Base-by-base conservation (phyloP, 345 rosid genomes). In the Rhodamnia rubescens region DNA sequence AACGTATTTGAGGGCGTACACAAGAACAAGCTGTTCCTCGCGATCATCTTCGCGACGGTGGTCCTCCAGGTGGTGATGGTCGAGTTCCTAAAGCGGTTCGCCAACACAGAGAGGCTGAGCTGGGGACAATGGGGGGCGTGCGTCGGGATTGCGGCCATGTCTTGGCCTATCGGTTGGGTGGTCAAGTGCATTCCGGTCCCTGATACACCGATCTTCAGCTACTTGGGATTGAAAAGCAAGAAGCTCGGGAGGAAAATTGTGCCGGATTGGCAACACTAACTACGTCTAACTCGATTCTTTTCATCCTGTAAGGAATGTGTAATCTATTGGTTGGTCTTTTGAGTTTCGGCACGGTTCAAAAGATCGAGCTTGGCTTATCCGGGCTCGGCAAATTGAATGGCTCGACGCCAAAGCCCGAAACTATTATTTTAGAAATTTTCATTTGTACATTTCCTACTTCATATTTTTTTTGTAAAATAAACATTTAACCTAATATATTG, bases 121-220 rank as follows among this genome's bases (percentile, higher is more conserved):
- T 92, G 90, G 96, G 91, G 89, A 5, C 93, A 93, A 74, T 95
- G 97, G 97, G 93, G 94, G 21, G 83, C 85, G 5, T 95, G 98
- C 56, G 27, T 95, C 8, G 93, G 86, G 8, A 75, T 92, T 21
- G 98, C 94, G 10, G 91, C 92, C 10, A 61, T 85, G 1, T 89
- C 98, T 1, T 95, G 98, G 98, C 98, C 98, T 0, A 93, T 92
- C 51, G 96, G 94, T 18, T 93, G 92, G 92, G 40, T 84, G 14
- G 92, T 93, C 85, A 95, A 94, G 90, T 90, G 82, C 88, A 69
- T 94, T 16, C 95, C 94, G 14, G 94, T 94, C 50, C 93, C 95
- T 0, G 88, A 91, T 83, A 92, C 75, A 21, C 94, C 92, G 22
- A 80, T 94, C 83, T 91, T 91, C 81, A 91, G 90, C 91, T 91